Percentiles rank a stretch among this genome's conserved stretches.
Evolutionary conservation across 495 filamentous ascomycete genomes (phyloP).

Genomic region (Penicillium cinerascens): DNA sequence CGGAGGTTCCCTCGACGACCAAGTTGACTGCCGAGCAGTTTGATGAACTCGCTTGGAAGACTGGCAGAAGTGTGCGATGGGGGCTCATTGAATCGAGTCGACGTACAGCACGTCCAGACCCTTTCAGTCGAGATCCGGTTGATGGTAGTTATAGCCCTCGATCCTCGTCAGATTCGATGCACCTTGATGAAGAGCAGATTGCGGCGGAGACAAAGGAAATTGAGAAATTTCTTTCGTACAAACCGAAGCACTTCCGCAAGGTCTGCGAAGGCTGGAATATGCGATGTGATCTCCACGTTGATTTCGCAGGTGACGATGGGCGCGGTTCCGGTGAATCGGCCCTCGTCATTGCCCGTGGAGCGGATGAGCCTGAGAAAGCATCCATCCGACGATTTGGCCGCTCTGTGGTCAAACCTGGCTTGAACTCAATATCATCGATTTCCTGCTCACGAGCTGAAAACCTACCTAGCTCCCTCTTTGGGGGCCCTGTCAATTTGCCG

Average conservation of each 20-base stretch:
- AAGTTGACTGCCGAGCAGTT: constrained; percentile 42
- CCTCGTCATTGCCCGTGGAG: constrained; percentile 68
- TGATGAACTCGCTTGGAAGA: constrained; percentile 70
- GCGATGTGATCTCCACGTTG: constrained; percentile 78
- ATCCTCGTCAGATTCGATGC: constrained; percentile 67
- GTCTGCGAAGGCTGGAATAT: constrained; percentile 89
- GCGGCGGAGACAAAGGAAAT: constrained; percentile 75
- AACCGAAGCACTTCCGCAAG: constrained; percentile 74
- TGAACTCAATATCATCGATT: constrained; percentile 10
- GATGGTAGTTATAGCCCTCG: constrained; percentile 68
- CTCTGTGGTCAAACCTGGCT: constrained; percentile 9
- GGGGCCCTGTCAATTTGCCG: constrained; percentile 23
- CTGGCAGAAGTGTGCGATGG: constrained; percentile 76
- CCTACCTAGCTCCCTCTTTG: constrained; percentile 33
- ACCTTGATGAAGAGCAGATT: constrained; percentile 65
- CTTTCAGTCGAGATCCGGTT: constrained; percentile 54
- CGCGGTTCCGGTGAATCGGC: constrained; percentile 68
- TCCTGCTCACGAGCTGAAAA: neutral
- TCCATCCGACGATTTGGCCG: constrained; percentile 50
- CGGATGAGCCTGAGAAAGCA: constrained; percentile 51
- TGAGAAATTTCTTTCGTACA: constrained; percentile 68
- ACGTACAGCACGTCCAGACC: constrained; percentile 66
- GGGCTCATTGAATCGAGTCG: constrained; percentile 72
- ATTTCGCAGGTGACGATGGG: constrained; percentile 81
- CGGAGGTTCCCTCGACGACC: constrained; percentile 19